Evolutionary conservation across 2,329 filamentous ascomycete species (phyloP), one percentile per base, ranked within the genome.

Genomic region (Fusarium virguliforme): DNA sequence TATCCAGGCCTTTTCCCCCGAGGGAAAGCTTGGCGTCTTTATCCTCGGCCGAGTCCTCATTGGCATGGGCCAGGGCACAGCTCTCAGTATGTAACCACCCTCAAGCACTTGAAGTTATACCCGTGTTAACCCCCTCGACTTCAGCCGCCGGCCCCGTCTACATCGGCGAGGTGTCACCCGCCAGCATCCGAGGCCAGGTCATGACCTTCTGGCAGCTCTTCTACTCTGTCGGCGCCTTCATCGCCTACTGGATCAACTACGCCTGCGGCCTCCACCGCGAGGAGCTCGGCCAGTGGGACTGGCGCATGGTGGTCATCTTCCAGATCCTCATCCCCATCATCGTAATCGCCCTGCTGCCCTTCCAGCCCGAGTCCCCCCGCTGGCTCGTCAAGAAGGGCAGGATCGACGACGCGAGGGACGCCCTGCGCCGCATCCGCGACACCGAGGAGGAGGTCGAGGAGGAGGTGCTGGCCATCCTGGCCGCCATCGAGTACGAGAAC

Each of bases 271-370:
- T 88, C 75, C 81, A 91, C 79, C 82, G 83, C 46, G 73, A 81
- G 43, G 81, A 73, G 43, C 85, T 92, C 6, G 91, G 91, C 40
- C 84, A 93, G 72, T 92, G 91, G 91, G 90, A 92, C 79, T 93
- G 91, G 91, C 88, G 87, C 74, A 87, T 92, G 83, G 89, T 93
- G 13, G 88, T 92, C 68, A 89, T 93, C 68, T 92, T 93, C 84
- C 91, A 93, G 80, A 83, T 92, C 54, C 79, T 93, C n/a, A 85
- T 92, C 26, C 91, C 91, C 2, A 70, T 86, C 56, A 74, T 92
- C 64, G 90, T 93, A 78, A 81, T 92, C 24, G 70, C 80, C 4
- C 84, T 90, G 37, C 82, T 93, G 13, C 90, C 90, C 41, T 91
- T 90, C 77, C 87, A 91, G 67, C 90, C 90, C 22, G 91, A 92